Conservation (phyloP, 495 filamentous ascomycete species). For the Sordaria brevicollis region DNA sequence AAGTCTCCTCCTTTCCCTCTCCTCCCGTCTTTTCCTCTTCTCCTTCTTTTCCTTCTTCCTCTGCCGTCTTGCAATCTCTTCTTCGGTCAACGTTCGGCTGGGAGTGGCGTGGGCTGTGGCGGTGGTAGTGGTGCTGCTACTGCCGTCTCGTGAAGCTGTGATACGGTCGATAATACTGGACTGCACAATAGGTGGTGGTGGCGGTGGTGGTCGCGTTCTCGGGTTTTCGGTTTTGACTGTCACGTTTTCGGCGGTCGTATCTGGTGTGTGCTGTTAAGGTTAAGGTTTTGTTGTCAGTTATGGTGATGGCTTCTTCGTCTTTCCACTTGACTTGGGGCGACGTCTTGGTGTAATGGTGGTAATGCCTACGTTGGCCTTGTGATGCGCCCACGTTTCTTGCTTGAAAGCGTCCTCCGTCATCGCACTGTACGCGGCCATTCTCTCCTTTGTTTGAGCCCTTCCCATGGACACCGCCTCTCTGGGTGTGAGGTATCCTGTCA, state of each 20-base stretch:
- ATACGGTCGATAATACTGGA: background rate
- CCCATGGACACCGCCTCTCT: constrained; percentile 2
- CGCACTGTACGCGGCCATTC: background rate
- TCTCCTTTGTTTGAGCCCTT: constrained; percentile 4
- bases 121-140: background rate
- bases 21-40: background rate
- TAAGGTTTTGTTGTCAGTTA: background rate
- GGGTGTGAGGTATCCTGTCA: constrained; percentile 10
- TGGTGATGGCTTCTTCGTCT: background rate
- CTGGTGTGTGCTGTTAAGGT: background rate
- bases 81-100: background rate
- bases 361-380: constrained; percentile 10
- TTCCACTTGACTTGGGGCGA: background rate
- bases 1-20: background rate
- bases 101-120: background rate
- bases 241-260: background rate
- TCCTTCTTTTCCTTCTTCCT: background rate
- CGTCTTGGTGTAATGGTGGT: background rate
- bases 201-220: background rate
- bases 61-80: background rate
- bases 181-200: background rate
- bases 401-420: constrained; percentile 8
- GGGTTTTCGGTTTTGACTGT: background rate
- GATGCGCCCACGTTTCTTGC: constrained; percentile 6
- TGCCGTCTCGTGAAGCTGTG: background rate